Evolutionary conservation across 2,329 filamentous ascomycete species (phyloP).

Genomic region (Neocucurbitaria cava): DNA sequence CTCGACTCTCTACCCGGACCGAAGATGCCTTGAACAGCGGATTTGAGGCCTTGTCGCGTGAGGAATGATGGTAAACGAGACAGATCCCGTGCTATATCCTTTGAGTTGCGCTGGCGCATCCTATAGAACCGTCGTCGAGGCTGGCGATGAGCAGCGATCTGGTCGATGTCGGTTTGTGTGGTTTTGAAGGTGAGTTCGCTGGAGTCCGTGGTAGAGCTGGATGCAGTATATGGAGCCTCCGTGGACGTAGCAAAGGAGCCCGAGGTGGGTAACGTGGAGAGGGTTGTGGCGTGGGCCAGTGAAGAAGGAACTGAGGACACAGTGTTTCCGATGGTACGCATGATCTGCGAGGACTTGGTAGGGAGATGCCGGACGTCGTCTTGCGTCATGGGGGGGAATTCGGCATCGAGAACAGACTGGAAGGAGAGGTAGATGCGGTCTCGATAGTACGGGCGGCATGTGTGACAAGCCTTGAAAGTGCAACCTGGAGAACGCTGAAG

Average conservation of each 20-base stretch:
- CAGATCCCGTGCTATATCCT: constrained; percentile 27
- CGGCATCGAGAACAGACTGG: constrained; percentile 50
- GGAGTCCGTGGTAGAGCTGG: constrained; percentile 22
- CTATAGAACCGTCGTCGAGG: constrained; percentile 40
- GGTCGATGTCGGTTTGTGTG: constrained; percentile 39
- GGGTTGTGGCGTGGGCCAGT: constrained; percentile 3
- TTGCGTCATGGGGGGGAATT: constrained; percentile 41
- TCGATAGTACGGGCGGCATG: constrained; percentile 59
- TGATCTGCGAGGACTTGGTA: constrained; percentile 42
- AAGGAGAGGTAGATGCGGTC: constrained; percentile 57
- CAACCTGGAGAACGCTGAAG: constrained; percentile 38
- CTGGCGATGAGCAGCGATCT: constrained; percentile 28
- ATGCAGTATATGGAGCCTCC: constrained; percentile 17
- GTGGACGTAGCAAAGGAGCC: constrained; percentile 16
- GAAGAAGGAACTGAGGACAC: neutral
- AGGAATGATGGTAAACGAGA: constrained; percentile 20
- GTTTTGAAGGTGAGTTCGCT: constrained; percentile 41
- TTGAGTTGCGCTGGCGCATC: constrained; percentile 31
- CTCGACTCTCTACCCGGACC: constrained; percentile 35
- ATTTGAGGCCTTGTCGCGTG: constrained; percentile 34
- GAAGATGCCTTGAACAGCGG: constrained; percentile 40
- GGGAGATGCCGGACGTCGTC: constrained; percentile 43
- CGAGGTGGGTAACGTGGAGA: constrained; percentile 13
- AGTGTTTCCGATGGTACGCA: constrained; percentile 42
- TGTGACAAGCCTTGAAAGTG: constrained; percentile 56